Base-by-base conservation (phyloP, 768 basidiomycete genomes). In the Postia placenta region DNA sequence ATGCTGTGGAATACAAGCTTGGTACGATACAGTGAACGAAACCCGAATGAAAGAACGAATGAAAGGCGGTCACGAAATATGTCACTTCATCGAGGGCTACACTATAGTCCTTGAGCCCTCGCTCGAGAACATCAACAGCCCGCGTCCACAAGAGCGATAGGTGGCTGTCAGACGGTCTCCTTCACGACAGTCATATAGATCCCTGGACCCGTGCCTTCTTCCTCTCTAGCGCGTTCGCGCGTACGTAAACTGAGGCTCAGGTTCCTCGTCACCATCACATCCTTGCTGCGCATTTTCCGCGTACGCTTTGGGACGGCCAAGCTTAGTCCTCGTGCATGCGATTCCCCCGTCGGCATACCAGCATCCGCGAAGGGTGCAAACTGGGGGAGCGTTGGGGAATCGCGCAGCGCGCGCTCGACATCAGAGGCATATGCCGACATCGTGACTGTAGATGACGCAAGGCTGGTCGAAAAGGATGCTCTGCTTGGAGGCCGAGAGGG, bases 121-220 rank as follows among this genome's bases (percentile, higher is more conserved):
- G n/a, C n/a, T n/a, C n/a, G n/a, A n/a, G n/a, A n/a, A n/a, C n/a
- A n/a, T n/a, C n/a, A n/a, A n/a, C n/a, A n/a, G n/a, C n/a, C n/a
- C n/a, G n/a, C n/a, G n/a, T n/a, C n/a, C n/a, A n/a, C n/a, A n/a
- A n/a, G n/a, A n/a, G n/a, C n/a, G n/a, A n/a, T n/a, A n/a, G n/a
- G n/a, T n/a, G n/a, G n/a, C n/a, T n/a, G n/a, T 47, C 44, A 58
- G 23, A 54, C 54, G 2, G 58, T 63, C 53, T 63, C 62, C 38
- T 58, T 54, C 44, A 63, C 62, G 28, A 63, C 62, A 22, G 60
- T 61, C 62, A 63, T 61, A 47, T 60, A 61, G 35, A 63, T 57
- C 38, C 51, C 61, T n/a, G n/a, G n/a, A 5, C 55, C 61, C 11
- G 46, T 49, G 33, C 42, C 33, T 20, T 37, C 48, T 15, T 51